phyloP scores from a whole-genome alignment of 345 rosid species.

The Cochlearia excelsa region DNA sequence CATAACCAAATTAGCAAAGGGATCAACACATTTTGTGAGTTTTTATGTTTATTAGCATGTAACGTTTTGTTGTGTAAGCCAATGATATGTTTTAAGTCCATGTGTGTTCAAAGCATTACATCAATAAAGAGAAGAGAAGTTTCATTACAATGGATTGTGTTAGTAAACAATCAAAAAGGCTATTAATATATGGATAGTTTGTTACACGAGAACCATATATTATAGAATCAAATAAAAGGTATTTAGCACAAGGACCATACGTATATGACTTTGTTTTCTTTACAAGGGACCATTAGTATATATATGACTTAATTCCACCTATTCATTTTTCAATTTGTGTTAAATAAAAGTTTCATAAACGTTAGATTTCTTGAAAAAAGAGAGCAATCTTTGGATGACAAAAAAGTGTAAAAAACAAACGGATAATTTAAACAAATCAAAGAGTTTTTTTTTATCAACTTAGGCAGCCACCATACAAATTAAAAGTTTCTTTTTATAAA shows the following conservation, averaged over 20 bases:
- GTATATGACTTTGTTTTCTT: slow-evolving; percentile 5
- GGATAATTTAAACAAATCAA: slow-evolving; percentile 29
- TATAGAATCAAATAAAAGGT: slow-evolving; percentile 20
- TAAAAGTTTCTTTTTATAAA: slow-evolving; percentile 5
- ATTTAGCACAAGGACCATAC: slow-evolving; percentile 16
- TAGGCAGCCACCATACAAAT: slow-evolving; percentile 20
- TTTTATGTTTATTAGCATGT: too few species aligned
- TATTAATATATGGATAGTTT: slow-evolving; percentile 9
- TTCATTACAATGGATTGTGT: slow-evolving; percentile 9
- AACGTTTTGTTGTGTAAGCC: too few species aligned
- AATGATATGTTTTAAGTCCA: too few species aligned
- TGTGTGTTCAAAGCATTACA: too few species aligned
- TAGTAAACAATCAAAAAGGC: slow-evolving; percentile 4
- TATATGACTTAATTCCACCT: background rate
- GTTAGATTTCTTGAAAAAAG: background rate
- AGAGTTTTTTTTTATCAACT: slow-evolving; percentile 21
- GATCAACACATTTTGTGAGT: background rate
- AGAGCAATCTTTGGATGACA: slow-evolving; percentile 2
- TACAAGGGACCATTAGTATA: slow-evolving; percentile 3
- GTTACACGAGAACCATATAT: slow-evolving; percentile 23
- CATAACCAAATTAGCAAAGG: slow-evolving; percentile 7
- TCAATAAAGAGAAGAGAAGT: background rate
- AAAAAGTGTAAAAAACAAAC: slow-evolving; percentile 4
- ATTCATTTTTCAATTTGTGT: slow-evolving; percentile 3
- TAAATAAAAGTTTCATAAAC: slow-evolving; percentile 12